A percentile compares a stretch with the other conserved stretches of the same genome.
Evolutionary conservation across 306 rosid species (phyloP).

Genomic region (Rosa lucieae): DNA sequence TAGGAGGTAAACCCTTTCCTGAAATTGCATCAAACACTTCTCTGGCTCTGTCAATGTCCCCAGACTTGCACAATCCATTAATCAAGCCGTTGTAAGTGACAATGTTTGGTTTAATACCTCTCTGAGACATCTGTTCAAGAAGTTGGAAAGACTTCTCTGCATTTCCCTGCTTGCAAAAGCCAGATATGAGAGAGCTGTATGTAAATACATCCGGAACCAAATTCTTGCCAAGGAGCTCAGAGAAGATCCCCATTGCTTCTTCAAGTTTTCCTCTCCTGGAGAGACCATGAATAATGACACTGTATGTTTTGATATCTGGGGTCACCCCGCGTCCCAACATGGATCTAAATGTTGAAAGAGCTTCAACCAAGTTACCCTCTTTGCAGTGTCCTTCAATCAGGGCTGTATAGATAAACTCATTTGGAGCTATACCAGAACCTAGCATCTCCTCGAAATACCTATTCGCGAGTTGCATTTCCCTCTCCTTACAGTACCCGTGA

Average conservation of each 20-base stretch:
- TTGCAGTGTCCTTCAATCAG: conserved; percentile 45
- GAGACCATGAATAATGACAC: conserved; percentile 40
- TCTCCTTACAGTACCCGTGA: conserved; percentile 29
- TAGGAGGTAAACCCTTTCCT: conserved; percentile 38
- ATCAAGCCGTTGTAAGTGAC: conserved; percentile 41
- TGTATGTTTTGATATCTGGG: conserved; percentile 37
- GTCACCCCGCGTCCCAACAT: conserved; percentile 35
- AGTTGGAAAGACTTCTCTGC: conserved; percentile 36
- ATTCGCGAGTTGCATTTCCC: conserved; percentile 40
- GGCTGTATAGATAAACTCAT: conserved; percentile 29
- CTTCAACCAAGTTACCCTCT: conserved; percentile 36
- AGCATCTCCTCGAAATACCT: conserved; percentile 43
- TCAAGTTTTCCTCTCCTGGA: conserved; percentile 41
- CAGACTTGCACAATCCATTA: conserved; percentile 48
- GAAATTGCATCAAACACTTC: conserved; percentile 37
- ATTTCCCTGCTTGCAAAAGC: conserved; percentile 43
- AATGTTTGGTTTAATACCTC: conserved; percentile 38
- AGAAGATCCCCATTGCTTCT: conserved; percentile 45
- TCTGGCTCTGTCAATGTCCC: conserved; percentile 40
- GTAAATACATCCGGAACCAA: conserved; percentile 44
- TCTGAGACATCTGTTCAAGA: conserved; percentile 38
- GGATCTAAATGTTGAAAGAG: conserved; percentile 37
- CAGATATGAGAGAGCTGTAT: conserved; percentile 43
- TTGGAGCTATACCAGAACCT: conserved; percentile 33
- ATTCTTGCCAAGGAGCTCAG: conserved; percentile 39